Conservation (phyloP, 768 basidiomycete species). For the Boletus pseudo-olivaceus region DNA sequence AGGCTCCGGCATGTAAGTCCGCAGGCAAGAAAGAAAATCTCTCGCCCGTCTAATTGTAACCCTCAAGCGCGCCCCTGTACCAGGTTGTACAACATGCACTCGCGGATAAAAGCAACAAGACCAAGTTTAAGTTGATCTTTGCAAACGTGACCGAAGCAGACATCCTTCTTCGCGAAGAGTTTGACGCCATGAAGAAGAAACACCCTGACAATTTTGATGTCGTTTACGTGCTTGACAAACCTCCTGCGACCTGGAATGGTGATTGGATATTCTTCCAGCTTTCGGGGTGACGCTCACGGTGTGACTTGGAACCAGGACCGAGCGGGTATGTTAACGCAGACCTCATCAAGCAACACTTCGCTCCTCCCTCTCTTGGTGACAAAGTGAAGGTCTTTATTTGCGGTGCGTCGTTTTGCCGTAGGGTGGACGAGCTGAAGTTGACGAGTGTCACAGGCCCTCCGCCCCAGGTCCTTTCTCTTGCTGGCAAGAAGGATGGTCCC, state of each 20-base stretch:
- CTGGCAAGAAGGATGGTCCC: constrained; percentile 85
- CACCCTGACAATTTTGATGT: constrained; percentile 73
- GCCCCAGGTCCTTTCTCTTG: constrained; percentile 80
- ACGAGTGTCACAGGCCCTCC: constrained; percentile 56
- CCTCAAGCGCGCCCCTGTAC: constrained; percentile 71
- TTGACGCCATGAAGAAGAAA: constrained; percentile 66
- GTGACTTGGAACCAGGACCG: constrained; percentile 39
- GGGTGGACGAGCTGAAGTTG: neutral
- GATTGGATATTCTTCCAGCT: constrained; percentile 16
- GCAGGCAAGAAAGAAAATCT: neutral
- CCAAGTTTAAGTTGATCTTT: constrained; percentile 91
- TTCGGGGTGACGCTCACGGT: constrained; percentile 1
- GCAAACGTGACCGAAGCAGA: constrained; percentile 88
- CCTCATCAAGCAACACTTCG: constrained; percentile 70
- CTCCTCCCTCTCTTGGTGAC: constrained; percentile 57
- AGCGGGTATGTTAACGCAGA: constrained; percentile 74
- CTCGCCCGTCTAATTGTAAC: neutral
- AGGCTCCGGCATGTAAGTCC: constrained; percentile 82
- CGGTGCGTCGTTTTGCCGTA: constrained; percentile 45
- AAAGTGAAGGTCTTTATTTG: constrained; percentile 91
- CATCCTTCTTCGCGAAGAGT: constrained; percentile 79
- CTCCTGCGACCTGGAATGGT: constrained; percentile 58
- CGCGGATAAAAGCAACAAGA: constrained; percentile 75
- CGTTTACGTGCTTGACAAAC: constrained; percentile 85
- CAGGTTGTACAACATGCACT: constrained; percentile 77